Conservation (phyloP, 306 rosid species). For the Trifolium repens region DNA sequence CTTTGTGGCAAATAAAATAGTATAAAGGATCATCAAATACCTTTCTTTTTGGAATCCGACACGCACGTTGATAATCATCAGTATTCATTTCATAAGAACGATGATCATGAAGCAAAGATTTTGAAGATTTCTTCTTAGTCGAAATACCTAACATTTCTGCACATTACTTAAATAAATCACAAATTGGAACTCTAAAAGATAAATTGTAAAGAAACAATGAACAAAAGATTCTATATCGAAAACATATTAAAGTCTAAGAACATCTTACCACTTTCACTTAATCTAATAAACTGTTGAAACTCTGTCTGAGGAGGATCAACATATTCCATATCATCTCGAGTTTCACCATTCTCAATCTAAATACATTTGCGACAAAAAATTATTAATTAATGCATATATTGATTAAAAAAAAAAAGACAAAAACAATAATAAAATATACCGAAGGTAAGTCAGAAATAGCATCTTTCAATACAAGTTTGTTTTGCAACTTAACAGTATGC, state of each 20-base stretch:
- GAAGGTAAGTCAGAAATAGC: conserved; percentile 83
- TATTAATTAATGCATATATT: conserved; percentile 1
- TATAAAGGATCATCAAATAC: conserved; percentile 38
- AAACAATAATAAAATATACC: conserved; percentile 42
- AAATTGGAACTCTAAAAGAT: background rate
- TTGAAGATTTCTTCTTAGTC: background rate
- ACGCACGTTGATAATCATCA: conserved; percentile 75
- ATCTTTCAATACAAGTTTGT: conserved; percentile 63
- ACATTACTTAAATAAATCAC: background rate
- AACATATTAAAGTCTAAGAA: background rate
- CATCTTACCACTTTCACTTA: conserved; percentile 53
- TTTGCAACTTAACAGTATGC: conserved; percentile 38
- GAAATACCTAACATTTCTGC: conserved; percentile 52
- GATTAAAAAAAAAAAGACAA: background rate
- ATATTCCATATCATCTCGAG: conserved; percentile 58
- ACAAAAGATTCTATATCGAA: background rate
- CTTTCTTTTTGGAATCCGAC: conserved; percentile 70
- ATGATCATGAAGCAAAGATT: conserved; percentile 58
- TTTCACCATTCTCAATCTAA: conserved; percentile 65
- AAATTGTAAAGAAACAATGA: background rate
- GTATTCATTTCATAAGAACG: conserved; percentile 58
- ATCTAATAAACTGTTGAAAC: conserved; percentile 67
- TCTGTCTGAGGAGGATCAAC: conserved; percentile 51
- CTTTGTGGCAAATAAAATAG: background rate
- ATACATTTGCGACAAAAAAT: background rate